Percentiles rank a stretch among this genome's conserved stretches.
Evolutionary conservation across 768 basidiomycete genomes (phyloP).

Genomic region (Gloeostereum incarnatum): DNA sequence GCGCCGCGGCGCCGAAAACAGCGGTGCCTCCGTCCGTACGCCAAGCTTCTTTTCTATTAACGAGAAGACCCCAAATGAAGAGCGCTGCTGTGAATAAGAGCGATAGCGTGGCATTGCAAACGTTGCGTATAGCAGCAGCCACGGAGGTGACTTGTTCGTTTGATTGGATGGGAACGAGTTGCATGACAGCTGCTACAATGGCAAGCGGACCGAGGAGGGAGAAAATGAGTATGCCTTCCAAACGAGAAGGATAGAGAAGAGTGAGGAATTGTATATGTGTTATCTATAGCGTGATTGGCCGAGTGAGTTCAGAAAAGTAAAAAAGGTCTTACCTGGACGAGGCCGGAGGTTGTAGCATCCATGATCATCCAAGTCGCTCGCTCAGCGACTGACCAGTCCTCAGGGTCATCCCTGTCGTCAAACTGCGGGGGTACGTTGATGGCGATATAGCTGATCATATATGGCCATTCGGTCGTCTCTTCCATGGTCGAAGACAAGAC

Average conservation of each 20-base stretch:
- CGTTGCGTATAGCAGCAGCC: constrained; percentile 75
- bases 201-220: constrained; percentile 83
- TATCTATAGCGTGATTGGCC: constrained; percentile 40
- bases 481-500: constrained; percentile 49
- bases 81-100: constrained; percentile 87
- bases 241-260: constrained; percentile 82
- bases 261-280: constrained; percentile 98
- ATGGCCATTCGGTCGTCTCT: constrained; percentile 81
- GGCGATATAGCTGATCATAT: constrained; percentile 90
- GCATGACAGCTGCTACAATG: constrained; percentile 74
- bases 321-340: constrained; percentile 64
- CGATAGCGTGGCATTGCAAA: constrained; percentile 95
- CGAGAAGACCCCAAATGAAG: constrained; percentile 85
- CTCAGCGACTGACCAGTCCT: constrained; percentile 54
- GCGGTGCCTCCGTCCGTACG: constrained; percentile 95
- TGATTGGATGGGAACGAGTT: constrained; percentile 63
- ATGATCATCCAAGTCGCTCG: constrained; percentile 78
- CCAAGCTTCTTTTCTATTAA: constrained; percentile 92
- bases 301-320: background rate
- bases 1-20: constrained; percentile 80
- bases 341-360: constrained; percentile 74
- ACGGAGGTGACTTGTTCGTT: constrained; percentile 32
- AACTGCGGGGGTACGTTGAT: constrained; percentile 62
- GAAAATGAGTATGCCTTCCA: constrained; percentile 84
- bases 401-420: constrained; percentile 13